Evolutionary conservation across 257 asterid species (phyloP).

Genomic region (Solanum piurae): DNA sequence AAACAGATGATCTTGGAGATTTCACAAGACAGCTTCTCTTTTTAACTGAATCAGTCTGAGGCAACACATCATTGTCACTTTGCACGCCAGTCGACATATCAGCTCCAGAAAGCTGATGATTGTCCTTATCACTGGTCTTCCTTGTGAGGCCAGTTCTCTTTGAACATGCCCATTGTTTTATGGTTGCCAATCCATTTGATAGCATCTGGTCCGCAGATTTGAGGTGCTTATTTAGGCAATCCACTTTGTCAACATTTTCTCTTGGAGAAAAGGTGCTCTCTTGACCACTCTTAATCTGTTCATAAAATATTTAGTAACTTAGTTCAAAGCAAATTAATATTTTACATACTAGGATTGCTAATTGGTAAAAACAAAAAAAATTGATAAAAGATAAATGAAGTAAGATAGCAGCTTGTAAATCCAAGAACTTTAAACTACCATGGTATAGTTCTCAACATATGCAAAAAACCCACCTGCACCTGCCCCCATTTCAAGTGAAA

Average conservation of each 20-base stretch:
- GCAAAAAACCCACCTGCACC: not conserved
- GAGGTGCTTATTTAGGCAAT: conserved; percentile 11
- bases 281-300: conserved; percentile 33
- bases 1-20: conserved; percentile 10
- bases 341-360: not conserved
- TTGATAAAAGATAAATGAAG: not conserved
- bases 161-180: conserved; percentile 59
- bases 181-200: conserved; percentile 35
- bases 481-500: not conserved
- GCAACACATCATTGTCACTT: conserved; percentile 12
- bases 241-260: conserved; percentile 20
- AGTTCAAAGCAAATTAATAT: not conserved
- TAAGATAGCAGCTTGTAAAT: not conserved
- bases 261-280: conserved; percentile 15
- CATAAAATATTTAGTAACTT: not conserved
- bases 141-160: conserved; percentile 48
- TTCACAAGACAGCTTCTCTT: conserved; percentile 21
- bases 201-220: conserved; percentile 21
- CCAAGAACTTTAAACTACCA: not conserved
- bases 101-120: conserved; percentile 22
- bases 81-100: conserved; percentile 7
- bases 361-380: not conserved
- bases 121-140: conserved; percentile 28
- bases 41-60: conserved; percentile 4
- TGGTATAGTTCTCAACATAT: not conserved